Base-by-base conservation (phyloP, 495 filamentous ascomycete genomes). In the Beverwykella pulmonaria region DNA sequence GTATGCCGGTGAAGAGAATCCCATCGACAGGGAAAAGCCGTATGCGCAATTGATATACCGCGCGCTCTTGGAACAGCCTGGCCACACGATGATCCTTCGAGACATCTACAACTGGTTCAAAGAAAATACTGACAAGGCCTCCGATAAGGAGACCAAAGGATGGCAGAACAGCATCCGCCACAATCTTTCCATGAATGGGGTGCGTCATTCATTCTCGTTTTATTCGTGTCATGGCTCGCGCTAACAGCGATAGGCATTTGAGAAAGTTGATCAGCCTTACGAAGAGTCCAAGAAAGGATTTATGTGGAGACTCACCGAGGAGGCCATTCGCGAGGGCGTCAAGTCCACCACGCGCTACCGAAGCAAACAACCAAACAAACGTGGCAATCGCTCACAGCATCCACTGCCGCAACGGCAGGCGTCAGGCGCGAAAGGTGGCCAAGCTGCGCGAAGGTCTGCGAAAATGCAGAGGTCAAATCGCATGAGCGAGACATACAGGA, bases 131-230 rank as follows among this genome's bases (percentile, higher is more conserved):
- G 82, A 84, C 56, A 95, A 93, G 71, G 86, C 83, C 1, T 88
- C 80, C 39, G 67, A 72, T 23, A 68, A 67, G 19, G 67, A 66
- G 17, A 79, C 71, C n/a, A 91, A 88, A 71, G 95, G 93, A 2
- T 98, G 95, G 94, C 90, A 94, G 77, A 98, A 97, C 77, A 97
- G 92, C 75, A 94, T 98, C 59, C 87, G 94, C 7, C 94, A 98
- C 72, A 98, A 98, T 71, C 79, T 98, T 0, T 97, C 92, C 14
- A 98, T 98, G 94, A 98, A 98, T 72, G 83, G 81, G 44, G 94
- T 97, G 83, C 76, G 90, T 83, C 7, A 54, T 58, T 66, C 22
- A 22, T 49, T 66, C 27, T 26, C n/a, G 19, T 22, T 22, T 36
- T 22, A 17, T 25, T 27, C 9, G 48, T 25, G 26, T 20, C 17